Percentiles rank a stretch among this genome's conserved stretches.
phyloP scores from a whole-genome alignment of 2,329 filamentous ascomycete species.

The Aspergillus texensis region DNA sequence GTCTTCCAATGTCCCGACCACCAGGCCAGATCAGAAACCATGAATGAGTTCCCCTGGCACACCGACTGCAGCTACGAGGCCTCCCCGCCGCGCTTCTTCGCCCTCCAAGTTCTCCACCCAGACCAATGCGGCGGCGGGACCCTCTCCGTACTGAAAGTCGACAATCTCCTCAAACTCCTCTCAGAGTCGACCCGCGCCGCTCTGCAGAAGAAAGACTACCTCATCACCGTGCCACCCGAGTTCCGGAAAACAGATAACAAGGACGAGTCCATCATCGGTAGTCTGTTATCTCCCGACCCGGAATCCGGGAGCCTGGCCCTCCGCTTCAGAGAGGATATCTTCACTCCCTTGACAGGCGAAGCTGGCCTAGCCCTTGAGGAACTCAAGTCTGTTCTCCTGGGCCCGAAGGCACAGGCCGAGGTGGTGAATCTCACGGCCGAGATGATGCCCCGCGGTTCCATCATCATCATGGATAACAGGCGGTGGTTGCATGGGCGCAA shows the following conservation, averaged over 20 bases:
- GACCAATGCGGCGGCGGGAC: constrained; percentile 47
- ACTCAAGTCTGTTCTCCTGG: constrained; percentile 28
- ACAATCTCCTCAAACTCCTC: constrained; percentile 5
- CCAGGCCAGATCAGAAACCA: constrained; percentile 47
- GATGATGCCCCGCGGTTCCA: constrained; percentile 29
- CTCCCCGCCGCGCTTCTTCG: constrained; percentile 43
- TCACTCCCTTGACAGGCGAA: constrained; percentile 12
- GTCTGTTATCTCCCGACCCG: constrained; percentile 19
- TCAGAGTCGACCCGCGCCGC: constrained; percentile 21
- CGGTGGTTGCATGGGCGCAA: constrained; percentile 42
- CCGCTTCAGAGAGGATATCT: constrained; percentile 15
- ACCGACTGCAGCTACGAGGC: constrained; percentile 50
- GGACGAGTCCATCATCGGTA: constrained; percentile 21
- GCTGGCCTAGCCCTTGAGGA: constrained; percentile 34
- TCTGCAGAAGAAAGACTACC: constrained; percentile 33
- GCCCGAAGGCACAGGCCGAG: constrained; percentile 12
- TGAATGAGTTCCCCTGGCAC: constrained; percentile 49
- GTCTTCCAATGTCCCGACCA: constrained; percentile 34
- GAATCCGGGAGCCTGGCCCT: background rate
- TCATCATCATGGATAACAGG: constrained; percentile 41
- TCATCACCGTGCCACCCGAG: constrained; percentile 36
- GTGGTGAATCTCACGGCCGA: constrained; percentile 28
- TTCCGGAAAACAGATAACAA: constrained; percentile 31
- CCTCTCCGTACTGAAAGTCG: constrained; percentile 42
- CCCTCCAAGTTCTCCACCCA: constrained; percentile 45